A percentile compares a stretch with the other conserved stretches of the same genome.
These are phyloP conservation scores for Fusarium stilboides DNA, from an alignment of 2,329 filamentous ascomycete species.

Conservation along the genomic window DNA sequence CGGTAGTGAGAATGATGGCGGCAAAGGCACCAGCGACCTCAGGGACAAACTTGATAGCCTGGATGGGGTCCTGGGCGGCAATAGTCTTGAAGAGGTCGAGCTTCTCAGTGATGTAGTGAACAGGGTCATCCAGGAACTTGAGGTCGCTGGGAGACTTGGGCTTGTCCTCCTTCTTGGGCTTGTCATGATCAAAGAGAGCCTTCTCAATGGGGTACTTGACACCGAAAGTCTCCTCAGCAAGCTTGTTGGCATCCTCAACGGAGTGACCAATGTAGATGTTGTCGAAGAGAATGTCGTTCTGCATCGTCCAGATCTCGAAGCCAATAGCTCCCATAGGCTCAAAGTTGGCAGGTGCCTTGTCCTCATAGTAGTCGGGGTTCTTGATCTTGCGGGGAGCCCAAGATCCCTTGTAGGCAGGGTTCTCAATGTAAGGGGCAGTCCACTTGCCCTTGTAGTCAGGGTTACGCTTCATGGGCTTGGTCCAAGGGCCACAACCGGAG, in stretches of 20 bases:
- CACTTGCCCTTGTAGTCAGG: slow-evolving; percentile 99
- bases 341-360: slow-evolving; percentile 96
- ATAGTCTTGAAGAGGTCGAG: slow-evolving; percentile 90
- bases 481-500: slow-evolving; percentile 95
- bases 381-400: slow-evolving; percentile 97
- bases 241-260: slow-evolving; percentile 88
- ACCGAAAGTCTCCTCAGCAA: slow-evolving; percentile 91
- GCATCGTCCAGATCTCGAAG: slow-evolving; percentile 99
- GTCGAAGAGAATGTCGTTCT: slow-evolving; percentile 98
- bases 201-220: slow-evolving; percentile 89
- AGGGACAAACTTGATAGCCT: slow-evolving; percentile 90
- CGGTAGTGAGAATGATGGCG: slow-evolving; percentile 77
- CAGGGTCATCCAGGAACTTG: slow-evolving; percentile 91
- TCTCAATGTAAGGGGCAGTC: slow-evolving; percentile 92
- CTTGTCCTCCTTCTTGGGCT: slow-evolving; percentile 79
- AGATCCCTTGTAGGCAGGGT: slow-evolving; percentile 96
- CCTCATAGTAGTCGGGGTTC: slow-evolving; percentile 97
- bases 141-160: slow-evolving; percentile 82
- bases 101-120: slow-evolving; percentile 92
- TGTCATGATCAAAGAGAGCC: slow-evolving; percentile 81
- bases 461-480: slow-evolving; percentile 93
- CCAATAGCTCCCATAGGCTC: slow-evolving; percentile 99
- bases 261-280: slow-evolving; percentile 99
- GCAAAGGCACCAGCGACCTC: slow-evolving; percentile 88
- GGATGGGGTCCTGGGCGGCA: slow-evolving; percentile 83